Percentiles rank a stretch among this genome's conserved stretches.
These are phyloP conservation scores for Helicostylum pulchrum DNA, from an alignment of 192 early-diverging fungal genomes.

Conservation along the genomic window DNA sequence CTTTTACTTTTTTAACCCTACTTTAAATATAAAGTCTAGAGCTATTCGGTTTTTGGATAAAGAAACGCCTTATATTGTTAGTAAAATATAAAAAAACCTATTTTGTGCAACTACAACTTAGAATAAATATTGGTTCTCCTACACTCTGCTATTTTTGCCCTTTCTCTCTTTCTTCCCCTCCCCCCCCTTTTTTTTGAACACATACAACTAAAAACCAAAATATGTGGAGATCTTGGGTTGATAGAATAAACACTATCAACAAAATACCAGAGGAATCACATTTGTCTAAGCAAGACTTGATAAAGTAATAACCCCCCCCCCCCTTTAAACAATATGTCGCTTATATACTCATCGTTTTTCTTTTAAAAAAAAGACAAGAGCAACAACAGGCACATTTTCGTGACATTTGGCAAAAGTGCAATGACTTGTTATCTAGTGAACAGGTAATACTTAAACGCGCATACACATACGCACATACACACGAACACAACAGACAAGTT, in stretches of 20 bases:
- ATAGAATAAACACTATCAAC: conserved; percentile 33
- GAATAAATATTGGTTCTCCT: not conserved
- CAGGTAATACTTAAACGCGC: conserved; percentile 10
- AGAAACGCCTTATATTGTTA: conserved; percentile 11
- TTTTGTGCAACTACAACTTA: not conserved
- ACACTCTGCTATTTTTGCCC: not conserved
- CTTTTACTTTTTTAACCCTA: conserved; percentile 6
- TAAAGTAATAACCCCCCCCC: not conserved
- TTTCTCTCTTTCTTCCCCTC: not conserved
- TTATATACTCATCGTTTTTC: not conserved
- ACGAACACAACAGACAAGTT: not conserved
- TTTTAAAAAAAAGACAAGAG: conserved; percentile 16
- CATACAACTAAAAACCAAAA: not conserved
- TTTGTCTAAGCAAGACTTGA: conserved; percentile 1
- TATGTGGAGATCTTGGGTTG: conserved; percentile 44
- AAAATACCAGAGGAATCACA: conserved; percentile 6
- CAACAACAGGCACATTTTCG: conserved; percentile 19
- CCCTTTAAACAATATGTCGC: not conserved
- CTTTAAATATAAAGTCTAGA: conserved; percentile 13
- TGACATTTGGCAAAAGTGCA: conserved; percentile 18
- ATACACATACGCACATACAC: not conserved
- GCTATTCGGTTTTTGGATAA: conserved; percentile 7
- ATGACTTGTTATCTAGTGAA: conserved; percentile 5
- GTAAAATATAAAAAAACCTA: conserved; percentile 3
- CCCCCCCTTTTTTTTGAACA: not conserved